phyloP scores from a whole-genome alignment of 2,329 filamentous ascomycete species.

The Cercospora sp. region DNA sequence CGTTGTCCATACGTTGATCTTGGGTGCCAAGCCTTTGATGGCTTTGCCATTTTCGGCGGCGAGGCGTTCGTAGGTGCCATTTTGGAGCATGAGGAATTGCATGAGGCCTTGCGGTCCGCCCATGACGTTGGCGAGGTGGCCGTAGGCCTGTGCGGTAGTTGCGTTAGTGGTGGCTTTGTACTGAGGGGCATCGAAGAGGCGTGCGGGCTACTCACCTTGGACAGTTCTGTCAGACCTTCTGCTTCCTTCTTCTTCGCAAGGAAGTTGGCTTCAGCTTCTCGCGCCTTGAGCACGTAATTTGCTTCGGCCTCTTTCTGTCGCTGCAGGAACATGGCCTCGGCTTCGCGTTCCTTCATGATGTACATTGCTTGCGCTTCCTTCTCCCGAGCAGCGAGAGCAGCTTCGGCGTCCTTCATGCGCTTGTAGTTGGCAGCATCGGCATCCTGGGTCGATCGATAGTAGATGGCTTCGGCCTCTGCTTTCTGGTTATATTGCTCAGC shows the following conservation, averaged over 20 bases:
- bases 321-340: slow-evolving; percentile 31
- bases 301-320: slow-evolving; percentile 38
- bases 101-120: slow-evolving; percentile 77
- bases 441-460: slow-evolving; percentile 43
- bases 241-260: slow-evolving; percentile 69
- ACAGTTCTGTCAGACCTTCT: slow-evolving; percentile 50
- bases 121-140: slow-evolving; percentile 68
- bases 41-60: slow-evolving; percentile 76
- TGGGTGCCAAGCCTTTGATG: slow-evolving; percentile 75
- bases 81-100: slow-evolving; percentile 86
- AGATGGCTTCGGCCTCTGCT: slow-evolving; percentile 59
- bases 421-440: slow-evolving; percentile 46
- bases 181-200: background rate
- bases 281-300: slow-evolving; percentile 40
- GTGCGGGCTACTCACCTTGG: background rate
- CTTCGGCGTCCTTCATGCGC: slow-evolving; percentile 38
- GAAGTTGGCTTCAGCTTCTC: slow-evolving; percentile 61
- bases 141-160: slow-evolving; percentile 55
- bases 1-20: slow-evolving; percentile 91
- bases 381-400: slow-evolving; percentile 22
- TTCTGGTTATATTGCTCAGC: slow-evolving; percentile 60
- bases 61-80: slow-evolving; percentile 73
- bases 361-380: slow-evolving; percentile 40
- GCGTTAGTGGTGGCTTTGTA: background rate
- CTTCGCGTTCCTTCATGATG: slow-evolving; percentile 48